Conservation (phyloP, 169 alveolate species). For the Plasmodium coatneyi region DNA sequence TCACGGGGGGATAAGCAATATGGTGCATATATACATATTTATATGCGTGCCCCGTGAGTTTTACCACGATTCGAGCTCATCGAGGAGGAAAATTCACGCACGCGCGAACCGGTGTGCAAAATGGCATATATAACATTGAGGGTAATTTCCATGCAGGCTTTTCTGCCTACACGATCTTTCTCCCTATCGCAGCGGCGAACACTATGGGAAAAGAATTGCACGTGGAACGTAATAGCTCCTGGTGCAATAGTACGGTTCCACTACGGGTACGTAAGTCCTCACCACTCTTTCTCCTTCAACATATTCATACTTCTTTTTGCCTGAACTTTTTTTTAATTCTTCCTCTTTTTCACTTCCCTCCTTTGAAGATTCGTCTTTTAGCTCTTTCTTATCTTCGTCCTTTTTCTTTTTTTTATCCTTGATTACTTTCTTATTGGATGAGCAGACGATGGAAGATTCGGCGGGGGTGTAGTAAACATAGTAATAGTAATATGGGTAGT, state of each 20-base stretch:
- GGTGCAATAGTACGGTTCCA: slow-evolving; percentile 13
- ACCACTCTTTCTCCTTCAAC: slow-evolving; percentile 9
- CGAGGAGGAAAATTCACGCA: neutral
- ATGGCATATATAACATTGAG: neutral
- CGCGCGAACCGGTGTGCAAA: neutral
- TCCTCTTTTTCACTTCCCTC: neutral
- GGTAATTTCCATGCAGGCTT: neutral
- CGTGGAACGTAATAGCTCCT: slow-evolving; percentile 24
- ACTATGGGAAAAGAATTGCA: slow-evolving; percentile 33
- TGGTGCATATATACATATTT: neutral
- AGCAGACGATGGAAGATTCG: neutral
- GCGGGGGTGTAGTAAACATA: slow-evolving; percentile 16
- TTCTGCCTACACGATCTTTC: neutral
- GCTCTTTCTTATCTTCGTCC: slow-evolving; percentile 1
- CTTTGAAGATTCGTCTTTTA: slow-evolving; percentile 13
- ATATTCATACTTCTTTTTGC: slow-evolving; percentile 46
- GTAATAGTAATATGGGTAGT: slow-evolving; percentile 49
- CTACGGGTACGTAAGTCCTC: slow-evolving; percentile 13
- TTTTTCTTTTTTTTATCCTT: slow-evolving; percentile 20
- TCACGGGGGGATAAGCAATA: neutral
- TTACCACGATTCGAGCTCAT: neutral
- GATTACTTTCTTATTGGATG: neutral
- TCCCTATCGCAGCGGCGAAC: neutral
- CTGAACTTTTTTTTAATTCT: neutral
- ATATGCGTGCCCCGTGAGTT: neutral